A percentile compares a stretch with the other conserved stretches of the same genome.
These are phyloP conservation scores for Stephanodiscus triporus DNA, from an alignment of 108 stramenopile genomes.

Conservation along the genomic window DNA sequence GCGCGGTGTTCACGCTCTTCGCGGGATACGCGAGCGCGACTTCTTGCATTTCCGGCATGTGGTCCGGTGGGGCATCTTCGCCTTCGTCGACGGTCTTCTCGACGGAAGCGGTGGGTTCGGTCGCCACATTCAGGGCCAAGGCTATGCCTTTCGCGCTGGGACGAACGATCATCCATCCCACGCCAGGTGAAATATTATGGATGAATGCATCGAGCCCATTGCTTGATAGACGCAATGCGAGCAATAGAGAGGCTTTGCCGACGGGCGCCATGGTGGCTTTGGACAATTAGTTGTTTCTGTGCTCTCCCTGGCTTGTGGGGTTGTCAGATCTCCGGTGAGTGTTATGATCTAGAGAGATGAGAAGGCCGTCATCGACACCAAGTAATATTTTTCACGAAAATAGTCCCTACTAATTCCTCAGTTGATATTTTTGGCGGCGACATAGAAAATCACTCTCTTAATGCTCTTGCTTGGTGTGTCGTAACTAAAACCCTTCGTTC, in stretches of 20 bases:
- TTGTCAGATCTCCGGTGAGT: too few species aligned
- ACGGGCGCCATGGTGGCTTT: not conserved
- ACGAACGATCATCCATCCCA: slow-evolving; percentile 2
- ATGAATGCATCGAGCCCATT: slow-evolving; percentile 20
- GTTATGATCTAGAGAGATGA: too few species aligned
- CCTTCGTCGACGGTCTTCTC: slow-evolving; percentile 9
- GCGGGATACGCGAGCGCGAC: slow-evolving; percentile 33
- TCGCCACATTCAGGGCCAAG: slow-evolving; percentile 5
- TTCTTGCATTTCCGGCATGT: slow-evolving; percentile 48
- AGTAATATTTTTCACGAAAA: too few species aligned
- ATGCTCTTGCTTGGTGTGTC: too few species aligned
- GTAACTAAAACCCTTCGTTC: too few species aligned
- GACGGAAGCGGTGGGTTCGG: not conserved
- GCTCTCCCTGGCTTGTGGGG: not conserved
- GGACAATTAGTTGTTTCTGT: not conserved
- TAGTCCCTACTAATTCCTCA: too few species aligned
- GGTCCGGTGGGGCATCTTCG: slow-evolving; percentile 29
- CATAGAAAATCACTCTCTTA: too few species aligned
- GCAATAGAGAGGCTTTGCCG: not conserved
- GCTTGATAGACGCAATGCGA: slow-evolving; percentile 10
- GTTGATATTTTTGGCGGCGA: too few species aligned
- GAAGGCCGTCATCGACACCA: too few species aligned
- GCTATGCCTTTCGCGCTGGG: slow-evolving; percentile 4
- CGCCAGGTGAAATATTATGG: not conserved
- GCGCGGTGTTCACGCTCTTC: slow-evolving; percentile 28